Evolutionary conservation across 768 basidiomycete genomes (phyloP).

Genomic region (Lactarius hengduanensis): DNA sequence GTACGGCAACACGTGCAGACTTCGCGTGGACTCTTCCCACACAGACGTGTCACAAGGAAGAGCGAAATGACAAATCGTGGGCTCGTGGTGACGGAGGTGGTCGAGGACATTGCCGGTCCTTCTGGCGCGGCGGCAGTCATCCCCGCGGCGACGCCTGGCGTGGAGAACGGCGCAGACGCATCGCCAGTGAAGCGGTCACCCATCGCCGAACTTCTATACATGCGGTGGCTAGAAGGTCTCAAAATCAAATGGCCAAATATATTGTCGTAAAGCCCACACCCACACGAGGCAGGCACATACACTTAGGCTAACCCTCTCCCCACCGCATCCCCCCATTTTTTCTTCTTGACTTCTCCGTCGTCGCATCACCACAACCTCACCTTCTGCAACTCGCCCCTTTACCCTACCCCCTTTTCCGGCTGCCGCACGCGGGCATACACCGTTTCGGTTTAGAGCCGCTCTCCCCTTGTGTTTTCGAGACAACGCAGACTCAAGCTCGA

Average conservation of each 20-base stretch:
- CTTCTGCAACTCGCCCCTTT: neutral
- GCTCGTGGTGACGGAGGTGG: slow-evolving; percentile 79
- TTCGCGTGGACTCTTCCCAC: slow-evolving; percentile 75
- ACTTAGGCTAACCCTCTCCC: neutral
- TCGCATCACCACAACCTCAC: neutral
- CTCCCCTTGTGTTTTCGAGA: slow-evolving; percentile 7
- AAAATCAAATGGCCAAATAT: slow-evolving; percentile 88
- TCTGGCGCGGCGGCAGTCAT: neutral
- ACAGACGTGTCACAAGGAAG: slow-evolving; percentile 72
- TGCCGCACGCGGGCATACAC: neutral
- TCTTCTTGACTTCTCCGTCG: neutral
- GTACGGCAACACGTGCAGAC: slow-evolving; percentile 83
- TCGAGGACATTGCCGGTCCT: slow-evolving; percentile 47
- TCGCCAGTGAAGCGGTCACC: slow-evolving; percentile 65
- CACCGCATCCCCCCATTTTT: neutral
- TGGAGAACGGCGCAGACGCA: slow-evolving; percentile 29
- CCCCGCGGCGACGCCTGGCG: slow-evolving; percentile 45
- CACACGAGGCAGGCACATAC: neutral
- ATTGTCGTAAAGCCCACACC: slow-evolving; percentile 33
- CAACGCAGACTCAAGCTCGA: neutral
- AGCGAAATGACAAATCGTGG: slow-evolving; percentile 86
- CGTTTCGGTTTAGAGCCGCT: neutral
- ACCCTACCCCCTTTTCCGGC: neutral
- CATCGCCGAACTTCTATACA: slow-evolving; percentile 93
- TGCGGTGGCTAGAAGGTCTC: slow-evolving; percentile 93